Conservation (phyloP, 768 basidiomycete genomes). For the Suillus brevipes region DNA sequence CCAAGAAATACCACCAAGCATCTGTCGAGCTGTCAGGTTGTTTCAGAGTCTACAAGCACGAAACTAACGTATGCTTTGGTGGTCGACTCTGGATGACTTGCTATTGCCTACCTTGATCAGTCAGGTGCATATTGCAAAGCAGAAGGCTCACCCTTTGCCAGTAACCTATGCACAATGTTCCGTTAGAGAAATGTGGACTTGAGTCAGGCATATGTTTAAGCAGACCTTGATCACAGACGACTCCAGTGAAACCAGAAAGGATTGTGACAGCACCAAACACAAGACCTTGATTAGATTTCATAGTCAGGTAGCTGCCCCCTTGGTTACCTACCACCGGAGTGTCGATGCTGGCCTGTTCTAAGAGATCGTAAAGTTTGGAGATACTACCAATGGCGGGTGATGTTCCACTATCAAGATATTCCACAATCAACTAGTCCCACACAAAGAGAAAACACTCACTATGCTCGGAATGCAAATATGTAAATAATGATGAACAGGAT, state of each 20-base stretch:
- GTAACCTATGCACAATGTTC: conserved; percentile 36
- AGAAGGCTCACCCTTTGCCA: conserved; percentile 46
- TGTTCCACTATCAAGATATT: conserved; percentile 31
- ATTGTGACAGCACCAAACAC: conserved; percentile 43
- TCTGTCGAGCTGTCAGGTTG: conserved; percentile 28
- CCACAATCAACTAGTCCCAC: background rate
- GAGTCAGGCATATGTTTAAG: background rate
- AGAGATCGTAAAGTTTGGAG: conserved; percentile 45
- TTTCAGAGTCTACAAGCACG: background rate
- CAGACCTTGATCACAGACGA: conserved; percentile 52
- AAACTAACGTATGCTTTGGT: conserved; percentile 49
- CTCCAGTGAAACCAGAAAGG: conserved; percentile 44
- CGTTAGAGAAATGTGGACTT: conserved; percentile 4
- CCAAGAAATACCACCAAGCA: conserved; percentile 61
- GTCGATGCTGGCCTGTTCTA: conserved; percentile 45
- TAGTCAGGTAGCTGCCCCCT: conserved; percentile 54
- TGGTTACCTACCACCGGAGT: conserved; percentile 50
- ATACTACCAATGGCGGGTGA: conserved; percentile 40
- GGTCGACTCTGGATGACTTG: conserved; percentile 49
- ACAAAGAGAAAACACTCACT: conserved; percentile 23
- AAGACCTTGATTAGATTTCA: conserved; percentile 51
- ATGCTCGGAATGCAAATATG: conserved; percentile 35
- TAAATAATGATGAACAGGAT: conserved; percentile 44
- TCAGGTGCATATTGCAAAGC: background rate
- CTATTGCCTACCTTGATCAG: conserved; percentile 41